phyloP scores from a whole-genome alignment of 805 yeast genomes.

The Debaryomyces maramus region DNA sequence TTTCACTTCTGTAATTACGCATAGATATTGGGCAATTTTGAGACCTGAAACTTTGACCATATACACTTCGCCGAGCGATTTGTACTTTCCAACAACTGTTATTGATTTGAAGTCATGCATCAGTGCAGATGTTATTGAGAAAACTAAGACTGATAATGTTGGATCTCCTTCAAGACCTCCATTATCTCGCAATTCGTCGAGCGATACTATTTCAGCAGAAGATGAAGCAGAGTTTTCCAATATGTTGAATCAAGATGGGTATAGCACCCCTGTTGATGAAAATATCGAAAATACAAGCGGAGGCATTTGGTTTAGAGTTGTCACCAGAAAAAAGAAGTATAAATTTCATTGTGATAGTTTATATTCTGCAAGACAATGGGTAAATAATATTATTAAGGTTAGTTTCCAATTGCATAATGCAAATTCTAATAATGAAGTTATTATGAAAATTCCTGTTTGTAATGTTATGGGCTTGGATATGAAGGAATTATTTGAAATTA shows the following conservation, averaged over 20 bases:
- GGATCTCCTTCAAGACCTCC: constrained; percentile 1
- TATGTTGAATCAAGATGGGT: constrained; percentile 16
- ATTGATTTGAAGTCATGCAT: constrained; percentile 69
- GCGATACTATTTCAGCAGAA: constrained; percentile 15
- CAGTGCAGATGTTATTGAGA: constrained; percentile 52
- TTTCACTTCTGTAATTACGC: constrained; percentile 34
- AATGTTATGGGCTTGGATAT: constrained; percentile 64
- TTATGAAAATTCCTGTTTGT: constrained; percentile 71
- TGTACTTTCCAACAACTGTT: constrained; percentile 79
- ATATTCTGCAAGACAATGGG: constrained; percentile 80
- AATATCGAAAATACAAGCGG: constrained; percentile 25
- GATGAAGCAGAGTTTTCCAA: constrained; percentile 24
- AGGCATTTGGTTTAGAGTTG: constrained; percentile 56
- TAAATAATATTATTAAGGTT: constrained; percentile 66
- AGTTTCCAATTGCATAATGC: constrained; percentile 63
- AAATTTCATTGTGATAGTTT: constrained; percentile 72
- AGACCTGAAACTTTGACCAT: constrained; percentile 67
- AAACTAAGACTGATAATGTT: neutral
- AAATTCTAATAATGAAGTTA: constrained; percentile 69
- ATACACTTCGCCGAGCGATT: constrained; percentile 69
- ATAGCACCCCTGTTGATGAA: constrained; percentile 20
- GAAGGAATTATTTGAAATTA: constrained; percentile 22
- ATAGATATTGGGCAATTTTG: constrained; percentile 79
- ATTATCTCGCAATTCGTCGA: constrained; percentile 10
- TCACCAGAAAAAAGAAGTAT: constrained; percentile 58